Base-by-base conservation (phyloP, 2,329 filamentous ascomycete genomes). In the Myotisia sp. region DNA sequence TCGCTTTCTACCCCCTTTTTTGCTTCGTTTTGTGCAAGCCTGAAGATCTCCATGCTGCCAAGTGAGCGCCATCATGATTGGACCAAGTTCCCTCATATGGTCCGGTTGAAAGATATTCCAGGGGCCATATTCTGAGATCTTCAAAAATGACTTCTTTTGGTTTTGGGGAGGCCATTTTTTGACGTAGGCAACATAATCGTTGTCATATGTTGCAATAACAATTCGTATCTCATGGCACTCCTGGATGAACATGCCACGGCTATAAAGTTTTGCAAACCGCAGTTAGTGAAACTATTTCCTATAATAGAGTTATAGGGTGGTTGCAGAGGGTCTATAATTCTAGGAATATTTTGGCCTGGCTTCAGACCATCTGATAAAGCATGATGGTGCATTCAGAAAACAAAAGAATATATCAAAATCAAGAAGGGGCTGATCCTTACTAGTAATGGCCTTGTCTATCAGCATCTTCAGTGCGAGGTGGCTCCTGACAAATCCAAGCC, bases 401-500 rank as follows among this genome's bases (percentile, higher is more conserved):
- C n/a, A n/a, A n/a, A n/a, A n/a, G n/a, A n/a, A n/a, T n/a, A n/a
- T n/a, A n/a, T n/a, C n/a, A n/a, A n/a, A n/a, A n/a, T n/a, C n/a
- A n/a, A n/a, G n/a, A n/a, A n/a, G n/a, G n/a, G n/a, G n/a, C n/a
- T n/a, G n/a, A n/a, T n/a, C n/a, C n/a, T n/a, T n/a, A n/a, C n/a
- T n/a, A n/a, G n/a, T n/a, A n/a, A n/a, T n/a, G n/a, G n/a, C n/a
- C n/a, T n/a, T n/a, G n/a, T n/a, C n/a, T n/a, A n/a, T n/a, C n/a
- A n/a, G n/a, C n/a, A n/a, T n/a, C n/a, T n/a, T n/a, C n/a, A n/a
- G n/a, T n/a, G n/a, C n/a, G n/a, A n/a, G n/a, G n/a, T 13, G 34
- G 34, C 14, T 37, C 34, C 2, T 24, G 4, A 17, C 12, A 37
- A 8, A 38, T 38, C 36, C 36, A 38, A 18, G 36, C 31, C 2